phyloP scores from a whole-genome alignment of 768 basidiomycete species.

The Mycena capillaripes region DNA sequence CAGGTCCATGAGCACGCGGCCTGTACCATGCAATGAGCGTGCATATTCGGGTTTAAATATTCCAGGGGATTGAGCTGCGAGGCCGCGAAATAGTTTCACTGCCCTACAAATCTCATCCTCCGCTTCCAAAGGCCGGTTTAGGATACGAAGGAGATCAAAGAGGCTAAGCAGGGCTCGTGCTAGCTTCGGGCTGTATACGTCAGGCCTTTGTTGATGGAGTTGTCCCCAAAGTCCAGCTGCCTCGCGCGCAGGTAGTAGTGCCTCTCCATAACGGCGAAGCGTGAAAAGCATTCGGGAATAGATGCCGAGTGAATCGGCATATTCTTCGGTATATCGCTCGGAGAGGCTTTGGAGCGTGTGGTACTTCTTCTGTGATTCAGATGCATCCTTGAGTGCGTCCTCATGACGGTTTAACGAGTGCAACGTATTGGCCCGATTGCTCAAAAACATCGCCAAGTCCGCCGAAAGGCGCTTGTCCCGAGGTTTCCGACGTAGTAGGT shows the following conservation, averaged over 20 bases:
- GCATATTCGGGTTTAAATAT: conserved; percentile 13
- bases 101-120: not conserved
- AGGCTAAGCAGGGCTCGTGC: not conserved
- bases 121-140: not conserved
- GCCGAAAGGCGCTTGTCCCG: conserved; percentile 1
- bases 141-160: not conserved
- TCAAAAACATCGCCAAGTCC: conserved; percentile 19
- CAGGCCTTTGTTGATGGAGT: not conserved
- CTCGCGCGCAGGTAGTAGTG: not conserved
- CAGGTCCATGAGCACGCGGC: not conserved
- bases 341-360: too few species aligned
- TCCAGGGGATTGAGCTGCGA: not conserved
- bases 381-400: not conserved
- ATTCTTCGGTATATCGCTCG: not conserved
- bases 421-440: conserved; percentile 4
- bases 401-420: not conserved
- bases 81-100: not conserved
- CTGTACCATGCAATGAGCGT: conserved; percentile 6
- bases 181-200: conserved; percentile 7
- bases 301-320: conserved; percentile 7
- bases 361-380: not conserved
- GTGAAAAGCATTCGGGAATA: not conserved
- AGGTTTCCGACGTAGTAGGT: not conserved
- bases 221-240: not conserved
- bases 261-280: not conserved